Evolutionary conservation across 805 yeast genomes (phyloP).

Genomic region (Candida lessepsii): DNA sequence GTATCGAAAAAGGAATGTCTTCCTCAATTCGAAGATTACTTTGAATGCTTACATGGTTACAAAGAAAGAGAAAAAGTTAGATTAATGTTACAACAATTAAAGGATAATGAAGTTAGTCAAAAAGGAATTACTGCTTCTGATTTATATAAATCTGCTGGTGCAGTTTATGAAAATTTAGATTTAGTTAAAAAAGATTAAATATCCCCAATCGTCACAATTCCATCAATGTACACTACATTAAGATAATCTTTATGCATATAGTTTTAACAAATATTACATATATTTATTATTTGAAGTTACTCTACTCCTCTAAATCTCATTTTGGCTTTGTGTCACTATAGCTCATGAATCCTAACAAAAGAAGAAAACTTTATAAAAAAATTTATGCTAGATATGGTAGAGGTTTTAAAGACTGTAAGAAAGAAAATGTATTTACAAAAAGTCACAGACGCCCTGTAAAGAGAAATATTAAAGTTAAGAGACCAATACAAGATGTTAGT

Average conservation of each 20-base stretch:
- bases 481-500: too few species aligned
- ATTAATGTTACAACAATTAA: conserved; percentile 45
- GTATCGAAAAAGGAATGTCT: conserved; percentile 40
- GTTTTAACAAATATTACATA: not conserved
- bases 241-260: conserved; percentile 5
- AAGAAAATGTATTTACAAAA: too few species aligned
- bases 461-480: too few species aligned
- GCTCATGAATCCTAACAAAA: conserved; percentile 1
- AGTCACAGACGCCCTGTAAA: too few species aligned
- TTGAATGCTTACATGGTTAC: conserved; percentile 46
- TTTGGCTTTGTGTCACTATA: not conserved
- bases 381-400: not conserved
- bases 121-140: conserved; percentile 43
- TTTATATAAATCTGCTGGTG: conserved; percentile 40
- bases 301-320: too few species aligned
- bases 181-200: conserved; percentile 26
- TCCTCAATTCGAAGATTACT: conserved; percentile 46
- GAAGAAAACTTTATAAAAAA: not conserved
- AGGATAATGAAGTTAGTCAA: conserved; percentile 41
- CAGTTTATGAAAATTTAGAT: conserved; percentile 44
- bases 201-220: too few species aligned
- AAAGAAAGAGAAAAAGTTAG: conserved; percentile 47
- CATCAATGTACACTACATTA: conserved; percentile 5
- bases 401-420: too few species aligned
- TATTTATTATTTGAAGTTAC: not conserved